Evolutionary conservation across 2,329 filamentous ascomycete genomes (phyloP), one percentile per base, ranked within the genome.

Genomic region (Diaporthe sp.): DNA sequence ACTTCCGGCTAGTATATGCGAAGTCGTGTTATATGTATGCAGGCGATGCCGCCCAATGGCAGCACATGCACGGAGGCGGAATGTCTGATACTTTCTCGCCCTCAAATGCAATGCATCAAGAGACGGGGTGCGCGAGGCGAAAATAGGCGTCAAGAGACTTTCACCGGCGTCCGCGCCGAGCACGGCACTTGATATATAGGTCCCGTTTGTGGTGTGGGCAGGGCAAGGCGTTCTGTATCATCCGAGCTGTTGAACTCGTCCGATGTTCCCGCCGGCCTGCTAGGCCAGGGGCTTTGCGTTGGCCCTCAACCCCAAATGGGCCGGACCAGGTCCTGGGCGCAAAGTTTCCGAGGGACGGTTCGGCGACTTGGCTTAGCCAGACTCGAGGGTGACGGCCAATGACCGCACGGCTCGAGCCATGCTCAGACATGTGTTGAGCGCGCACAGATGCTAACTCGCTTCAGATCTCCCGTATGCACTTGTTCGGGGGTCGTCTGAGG

Each of bases 181-280:
- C 63, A 68, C 47, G 44, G 63, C 63, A 68, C n/a, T 27, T 68
- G 63, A 19, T 53, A 30, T 53, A 39, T 39, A 53, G 63, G 30
- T 32, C 15, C n/a, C 9, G 32, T 9, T 37, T 32, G 25, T 68
- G 32, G 47, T 19, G n/a, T n/a, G n/a, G 63, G 47, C 22, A 53
- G 63, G 47, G 37, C 47, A 53, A 37, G 32, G 47, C 47, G 17
- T 22, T 37, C 32, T 39, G 63, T 53, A 53, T 68, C 47, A 68
- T 68, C 47, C 63, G 47, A 68, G 63, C 63, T 68, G 44, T 37
- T 68, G 32, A 53, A 39, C n/a, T 68, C 63, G 63, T 66, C 63
- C 63, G 27, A 66, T 66, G 44, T 66, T 51, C 44, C 15, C 44
- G 47, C 30, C 42, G 30, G 50, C 42, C 30, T 25, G 30, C 42